Base-by-base conservation (phyloP, 2,329 filamentous ascomycete genomes). In the Pestalotiopsis sp. region DNA sequence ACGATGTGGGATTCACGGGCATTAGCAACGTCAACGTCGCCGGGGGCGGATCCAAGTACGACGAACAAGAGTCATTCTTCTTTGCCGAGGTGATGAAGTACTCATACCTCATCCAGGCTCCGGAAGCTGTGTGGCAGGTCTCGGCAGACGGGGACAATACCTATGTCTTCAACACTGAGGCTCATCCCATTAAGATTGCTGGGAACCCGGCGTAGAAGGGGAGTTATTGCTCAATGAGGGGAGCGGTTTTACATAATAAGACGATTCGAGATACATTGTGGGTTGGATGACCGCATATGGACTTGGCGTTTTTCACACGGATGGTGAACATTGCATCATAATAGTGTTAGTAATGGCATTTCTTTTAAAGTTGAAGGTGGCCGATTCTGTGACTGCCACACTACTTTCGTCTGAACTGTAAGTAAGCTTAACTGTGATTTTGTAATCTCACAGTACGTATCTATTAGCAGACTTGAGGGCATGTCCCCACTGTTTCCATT, bases 1-100 rank as follows among this genome's bases (percentile, higher is more conserved):
- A 87, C 6, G 90, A 87, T 25, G 49, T 60, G 1, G 94, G 92
- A 7, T 97, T 90, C 80, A 87, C 87, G 13, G 85, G 87, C 38
- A 82, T 97, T 67, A 77, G 74, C 0, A 80, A 97, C 76, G 92
- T 97, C 60, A 93, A 92, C 73, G 81, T 80, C 3, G 74, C 76
- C 3, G 84, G 83, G 38, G 93, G 92, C 11, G 92, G 92, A 1
- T 79, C 81, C 0, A 89, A 86, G 69, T 79, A 80, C 57, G 88
- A 97, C 78, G 91, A 91, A 77, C 92, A 95, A 84, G 93, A 97
- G 81, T 95, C 92, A 75, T 97, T 96, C 82, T 91, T 92, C 83
- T 94, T 97, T 78, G 93, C 94, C 0, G 94, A 97, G 83, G 92
- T 94, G 71, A 78, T 97, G 79, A 97, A 97, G 85, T 97, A 97